These are phyloP conservation scores for Berberis vulgaris DNA, from an alignment of 164 flowering plant species.

Conservation along the genomic window DNA sequence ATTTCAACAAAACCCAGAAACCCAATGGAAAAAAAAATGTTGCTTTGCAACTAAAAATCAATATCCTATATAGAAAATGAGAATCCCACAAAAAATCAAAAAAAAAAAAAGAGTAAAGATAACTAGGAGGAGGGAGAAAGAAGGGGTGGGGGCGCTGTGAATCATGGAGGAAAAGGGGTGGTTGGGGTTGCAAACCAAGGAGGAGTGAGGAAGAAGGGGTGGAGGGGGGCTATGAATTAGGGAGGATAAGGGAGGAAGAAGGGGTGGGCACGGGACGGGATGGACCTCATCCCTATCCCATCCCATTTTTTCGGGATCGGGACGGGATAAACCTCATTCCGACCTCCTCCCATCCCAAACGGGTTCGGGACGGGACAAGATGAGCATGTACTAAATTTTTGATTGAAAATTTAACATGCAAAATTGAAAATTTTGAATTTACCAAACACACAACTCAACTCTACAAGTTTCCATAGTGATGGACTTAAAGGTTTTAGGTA, in stretches of 20 bases:
- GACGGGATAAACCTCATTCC: too few species aligned
- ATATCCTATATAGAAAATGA: constrained; percentile 16
- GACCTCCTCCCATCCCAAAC: too few species aligned
- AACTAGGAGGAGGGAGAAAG: constrained; percentile 57
- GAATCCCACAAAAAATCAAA: constrained; percentile 7
- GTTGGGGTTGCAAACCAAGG: constrained; percentile 43
- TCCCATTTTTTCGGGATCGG: too few species aligned
- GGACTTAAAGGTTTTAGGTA: too few species aligned
- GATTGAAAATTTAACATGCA: too few species aligned
- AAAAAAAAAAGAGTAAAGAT: constrained; percentile 3
- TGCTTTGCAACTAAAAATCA: constrained; percentile 30
- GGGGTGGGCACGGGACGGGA: constrained; percentile 40
- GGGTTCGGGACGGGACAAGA: too few species aligned
- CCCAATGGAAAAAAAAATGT: constrained; percentile 6
- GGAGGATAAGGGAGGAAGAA: constrained; percentile 26
- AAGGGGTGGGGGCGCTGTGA: constrained; percentile 48
- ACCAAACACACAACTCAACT: too few species aligned
- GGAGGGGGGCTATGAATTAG: constrained; percentile 15
- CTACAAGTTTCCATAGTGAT: too few species aligned
- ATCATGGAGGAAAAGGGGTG: constrained; percentile 53
- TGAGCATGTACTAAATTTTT: too few species aligned
- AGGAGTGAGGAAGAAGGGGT: constrained; percentile 14
- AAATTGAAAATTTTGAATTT: too few species aligned
- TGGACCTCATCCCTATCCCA: too few species aligned
- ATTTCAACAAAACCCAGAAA: background rate